Conservation (phyloP, 129 eudicot genomes). For the Centrapalus pauciflorus region DNA sequence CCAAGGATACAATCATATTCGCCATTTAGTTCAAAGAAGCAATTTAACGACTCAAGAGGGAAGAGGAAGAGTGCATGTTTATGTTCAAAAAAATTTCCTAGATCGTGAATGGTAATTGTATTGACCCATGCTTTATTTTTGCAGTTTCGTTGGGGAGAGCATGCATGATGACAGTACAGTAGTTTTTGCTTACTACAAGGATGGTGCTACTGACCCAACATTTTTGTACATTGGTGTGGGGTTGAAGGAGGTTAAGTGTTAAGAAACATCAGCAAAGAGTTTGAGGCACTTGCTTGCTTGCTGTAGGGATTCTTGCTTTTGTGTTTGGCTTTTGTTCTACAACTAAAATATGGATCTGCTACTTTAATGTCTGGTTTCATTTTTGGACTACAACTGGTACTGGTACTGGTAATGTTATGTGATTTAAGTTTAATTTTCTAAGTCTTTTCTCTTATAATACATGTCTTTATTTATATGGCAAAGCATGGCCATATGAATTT, state of each 20-base stretch:
- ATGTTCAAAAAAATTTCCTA: background rate
- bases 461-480: too few relatives aligned
- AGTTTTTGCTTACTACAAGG: conserved; percentile 74
- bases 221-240: conserved; percentile 56
- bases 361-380: conserved; percentile 19
- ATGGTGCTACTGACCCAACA: conserved; percentile 56
- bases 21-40: background rate
- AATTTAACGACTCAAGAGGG: too few relatives aligned
- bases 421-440: conserved; percentile 18
- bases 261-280: conserved; percentile 14
- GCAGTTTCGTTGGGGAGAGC: conserved; percentile 77
- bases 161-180: conserved; percentile 54
- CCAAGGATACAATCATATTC: background rate
- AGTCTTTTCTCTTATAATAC: too few relatives aligned
- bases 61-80: background rate
- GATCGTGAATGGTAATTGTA: background rate
- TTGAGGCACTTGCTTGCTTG: conserved; percentile 1
- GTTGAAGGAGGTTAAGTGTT: conserved; percentile 58
- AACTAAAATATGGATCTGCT: conserved; percentile 12
- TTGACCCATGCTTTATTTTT: background rate
- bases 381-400: conserved; percentile 24
- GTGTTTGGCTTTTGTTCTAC: conserved; percentile 14
- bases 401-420: too few relatives aligned
- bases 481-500: too few relatives aligned
- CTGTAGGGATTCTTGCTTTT: conserved; percentile 20